Evolutionary conservation across 2,329 filamentous ascomycete species (phyloP).

Genomic region (Monilinia polystroma): DNA sequence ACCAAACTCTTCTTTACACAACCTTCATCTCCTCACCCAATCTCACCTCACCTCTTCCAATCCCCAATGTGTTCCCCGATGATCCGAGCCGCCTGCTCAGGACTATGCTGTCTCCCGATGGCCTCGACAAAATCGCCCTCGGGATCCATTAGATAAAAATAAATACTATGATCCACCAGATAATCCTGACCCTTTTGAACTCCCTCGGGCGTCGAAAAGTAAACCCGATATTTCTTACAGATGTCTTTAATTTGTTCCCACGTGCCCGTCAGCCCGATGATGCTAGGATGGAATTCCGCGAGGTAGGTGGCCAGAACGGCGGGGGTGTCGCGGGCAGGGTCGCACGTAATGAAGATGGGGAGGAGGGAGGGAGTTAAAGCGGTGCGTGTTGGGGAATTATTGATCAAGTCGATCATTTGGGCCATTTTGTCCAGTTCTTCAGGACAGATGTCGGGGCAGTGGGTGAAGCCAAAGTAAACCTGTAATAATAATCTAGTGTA

Average conservation of each 20-base stretch:
- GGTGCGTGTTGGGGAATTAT: conserved; percentile 43
- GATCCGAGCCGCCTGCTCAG: conserved; percentile 77
- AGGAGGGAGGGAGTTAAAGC: conserved; percentile 51
- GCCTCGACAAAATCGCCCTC: conserved; percentile 98
- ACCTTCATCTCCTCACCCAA: background rate
- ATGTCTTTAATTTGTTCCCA: conserved; percentile 92
- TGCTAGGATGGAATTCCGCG: conserved; percentile 80
- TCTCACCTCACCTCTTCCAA: conserved; percentile 51
- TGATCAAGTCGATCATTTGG: conserved; percentile 78
- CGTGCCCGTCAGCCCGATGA: conserved; percentile 86
- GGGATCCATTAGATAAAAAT: conserved; percentile 99
- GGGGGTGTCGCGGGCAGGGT: conserved; percentile 87
- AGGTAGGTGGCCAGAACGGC: conserved; percentile 83
- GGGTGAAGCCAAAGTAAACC: conserved; percentile 98
- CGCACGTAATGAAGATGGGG: conserved; percentile 90
- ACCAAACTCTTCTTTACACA: background rate
- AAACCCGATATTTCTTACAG: conserved; percentile 95
- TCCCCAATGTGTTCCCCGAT: conserved; percentile 85
- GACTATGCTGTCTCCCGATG: conserved; percentile 89
- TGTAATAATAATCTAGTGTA: conserved; percentile 40
- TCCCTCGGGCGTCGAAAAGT: conserved; percentile 88
- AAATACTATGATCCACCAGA: conserved; percentile 97
- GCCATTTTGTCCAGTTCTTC: conserved; percentile 99
- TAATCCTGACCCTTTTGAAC: conserved; percentile 95
- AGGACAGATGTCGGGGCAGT: conserved; percentile 97